A percentile compares a stretch with the other conserved stretches of the same genome.
These are phyloP conservation scores for Cucumis hystrix DNA, from an alignment of 306 rosid genomes.

Conservation along the genomic window DNA sequence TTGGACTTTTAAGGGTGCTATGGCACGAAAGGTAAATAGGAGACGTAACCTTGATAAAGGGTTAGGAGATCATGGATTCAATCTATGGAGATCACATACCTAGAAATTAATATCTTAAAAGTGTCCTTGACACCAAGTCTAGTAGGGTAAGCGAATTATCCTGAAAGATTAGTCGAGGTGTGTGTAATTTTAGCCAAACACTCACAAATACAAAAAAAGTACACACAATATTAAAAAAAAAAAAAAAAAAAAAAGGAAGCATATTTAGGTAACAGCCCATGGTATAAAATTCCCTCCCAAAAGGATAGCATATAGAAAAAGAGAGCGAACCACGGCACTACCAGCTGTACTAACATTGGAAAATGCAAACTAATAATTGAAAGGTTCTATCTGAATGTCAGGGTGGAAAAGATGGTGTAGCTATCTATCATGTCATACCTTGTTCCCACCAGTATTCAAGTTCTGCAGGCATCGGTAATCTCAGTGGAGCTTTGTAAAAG, in stretches of 20 bases:
- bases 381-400: background rate
- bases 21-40: background rate
- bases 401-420: background rate
- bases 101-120: no score
- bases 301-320: background rate
- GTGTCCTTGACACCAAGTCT: no score
- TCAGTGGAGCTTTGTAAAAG: conserved; percentile 81
- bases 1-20: background rate
- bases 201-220: no score
- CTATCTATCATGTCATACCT: conserved; percentile 20
- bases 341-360: background rate
- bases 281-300: background rate
- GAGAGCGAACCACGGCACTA: background rate
- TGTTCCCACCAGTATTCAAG: conserved; percentile 85
- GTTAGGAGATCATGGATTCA: no score
- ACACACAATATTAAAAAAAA: no score
- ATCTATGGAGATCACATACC: no score
- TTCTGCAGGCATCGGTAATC: conserved; percentile 96
- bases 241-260: background rate
- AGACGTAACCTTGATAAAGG: no score
- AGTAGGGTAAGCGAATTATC: no score
- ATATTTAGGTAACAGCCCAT: background rate
- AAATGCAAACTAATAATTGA: background rate
- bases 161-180: no score
- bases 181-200: no score